Base-by-base conservation (phyloP, 75 land plant species). In the Sequoiadendron giganteum region DNA sequence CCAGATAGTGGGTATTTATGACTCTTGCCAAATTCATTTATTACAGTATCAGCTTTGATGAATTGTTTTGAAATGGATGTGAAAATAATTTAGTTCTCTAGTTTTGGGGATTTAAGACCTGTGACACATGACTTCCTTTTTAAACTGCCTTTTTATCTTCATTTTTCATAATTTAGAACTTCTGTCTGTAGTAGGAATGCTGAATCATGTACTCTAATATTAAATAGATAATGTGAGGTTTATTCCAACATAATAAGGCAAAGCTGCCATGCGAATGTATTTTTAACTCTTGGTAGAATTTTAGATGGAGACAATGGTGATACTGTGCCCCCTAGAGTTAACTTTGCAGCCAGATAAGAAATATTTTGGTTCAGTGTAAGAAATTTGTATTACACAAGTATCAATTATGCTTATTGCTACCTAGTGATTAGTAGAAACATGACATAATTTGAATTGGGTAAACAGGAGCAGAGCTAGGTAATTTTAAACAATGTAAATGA, bases 1-100 rank as follows among this genome's bases (percentile, higher is more conserved):
- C 92, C 97, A 86, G 97, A 96, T 88, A 91, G 96, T 96, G 91
- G 88, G 97, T 93, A 89, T 86, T 90, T 91, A 85, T 78, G 84
- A 43, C 30, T 45, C 48, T 79, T 6, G 47, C 82, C 28, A 79
- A 21, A 79, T 79, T 68, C 76, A 73, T 73, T 73, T 30, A 73
- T 36, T 10, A 13, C 32, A 2, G 36, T 7, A 32, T 73, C 25
- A 3, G 14, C 36, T 70, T 73, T 73, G 76, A 30, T 30, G 14
- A 73, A 30, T 73, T 73, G 10, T 30, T 73, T 32, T 32, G 36
- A 73, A 2, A 73, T 32, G 76, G 76, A 32, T 73, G 3, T 73
- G 76, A 2, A 30, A 73, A 72, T 73, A 32, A 10, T 73, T 32
- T 73, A 32, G 76, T 30, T 21, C 3, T 32, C 7, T 21, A 32